Evolutionary conservation across 805 yeast species (phyloP).

Genomic region (Groenewaldozyma tartarivorans): DNA sequence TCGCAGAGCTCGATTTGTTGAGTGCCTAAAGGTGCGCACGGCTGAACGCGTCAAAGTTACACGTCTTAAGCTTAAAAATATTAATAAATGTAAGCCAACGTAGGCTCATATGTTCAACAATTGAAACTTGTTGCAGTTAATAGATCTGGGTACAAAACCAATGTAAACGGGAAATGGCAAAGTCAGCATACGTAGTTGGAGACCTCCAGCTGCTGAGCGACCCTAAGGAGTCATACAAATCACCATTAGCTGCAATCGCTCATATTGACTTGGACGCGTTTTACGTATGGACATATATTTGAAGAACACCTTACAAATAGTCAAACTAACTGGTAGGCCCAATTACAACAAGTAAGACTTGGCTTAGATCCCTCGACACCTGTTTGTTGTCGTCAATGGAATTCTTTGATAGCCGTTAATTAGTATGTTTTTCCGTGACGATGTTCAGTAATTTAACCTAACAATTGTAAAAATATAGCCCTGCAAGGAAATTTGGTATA

Average conservation of each 20-base stretch:
- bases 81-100: too few species aligned
- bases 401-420: slow-evolving; percentile 72
- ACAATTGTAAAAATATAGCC: slow-evolving; percentile 39
- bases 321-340: slow-evolving; percentile 40
- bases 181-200: too few species aligned
- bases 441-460: background rate
- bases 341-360: slow-evolving; percentile 74
- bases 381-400: slow-evolving; percentile 93
- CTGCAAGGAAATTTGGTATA: slow-evolving; percentile 80
- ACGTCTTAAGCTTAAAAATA: too few species aligned
- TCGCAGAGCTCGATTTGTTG: too few species aligned
- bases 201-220: slow-evolving; percentile 15
- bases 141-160: too few species aligned
- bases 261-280: slow-evolving; percentile 92
- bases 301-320: background rate
- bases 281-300: slow-evolving; percentile 54
- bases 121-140: too few species aligned
- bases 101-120: too few species aligned
- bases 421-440: slow-evolving; percentile 18
- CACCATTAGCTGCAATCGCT: slow-evolving; percentile 70
- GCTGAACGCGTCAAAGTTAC: too few species aligned
- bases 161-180: too few species aligned
- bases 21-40: too few species aligned
- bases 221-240: slow-evolving; percentile 36
- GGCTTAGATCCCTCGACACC: slow-evolving; percentile 62